Evolutionary conservation across 1,139 yeast genomes (phyloP), one percentile per base, ranked within the genome.

Genomic region (Wickerhamomyces sp.): DNA sequence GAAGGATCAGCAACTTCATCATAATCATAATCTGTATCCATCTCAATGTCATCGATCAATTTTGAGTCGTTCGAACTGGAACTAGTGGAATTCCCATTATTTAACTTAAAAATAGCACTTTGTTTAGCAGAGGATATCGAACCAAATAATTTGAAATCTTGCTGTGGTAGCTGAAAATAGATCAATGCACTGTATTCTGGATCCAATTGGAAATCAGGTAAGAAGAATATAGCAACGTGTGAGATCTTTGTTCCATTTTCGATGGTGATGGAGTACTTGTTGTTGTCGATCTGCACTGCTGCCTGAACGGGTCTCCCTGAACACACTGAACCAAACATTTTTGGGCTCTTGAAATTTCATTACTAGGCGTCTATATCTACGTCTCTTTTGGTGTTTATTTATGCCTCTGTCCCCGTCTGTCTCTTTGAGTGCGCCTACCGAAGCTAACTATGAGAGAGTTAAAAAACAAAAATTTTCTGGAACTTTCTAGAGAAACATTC

Each of bases 51-150:
- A 12, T 64, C 65, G 4, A 59, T 54, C 23, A 50, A 55, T 26
- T 33, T 45, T 54, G 36, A 31, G 35, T 15, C 52, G 5, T 40
- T 16, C 3, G 28, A 50, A 7, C 9, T 8, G 21, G 21, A 19
- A n/a, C n/a, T n/a, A n/a, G n/a, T n/a, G 37, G n/a, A 52, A 32
- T 21, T 45, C 39, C 13, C 38, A 30, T 66, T 79, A 56, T 77
- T 83, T 41, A 91, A 70, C 53, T 80, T 83, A 65, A 85, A 91
- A 7, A 91, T 91, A 1, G 97, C 96, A 37, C 95, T 84, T 16
- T 95, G 97, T 55, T 91, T 91, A 28, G 62, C 62, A 2, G 75
- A 69, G 28, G 84, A 77, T 28, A 93, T 61, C 10, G 63, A 85
- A 55, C 98, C 98, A 31, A 91, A 70, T 15, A 91, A 62, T 46